A percentile compares a stretch with the other conserved stretches of the same genome.
Evolutionary conservation across 306 rosid genomes (phyloP).

Genomic region (Trichosanthes cucumerina): DNA sequence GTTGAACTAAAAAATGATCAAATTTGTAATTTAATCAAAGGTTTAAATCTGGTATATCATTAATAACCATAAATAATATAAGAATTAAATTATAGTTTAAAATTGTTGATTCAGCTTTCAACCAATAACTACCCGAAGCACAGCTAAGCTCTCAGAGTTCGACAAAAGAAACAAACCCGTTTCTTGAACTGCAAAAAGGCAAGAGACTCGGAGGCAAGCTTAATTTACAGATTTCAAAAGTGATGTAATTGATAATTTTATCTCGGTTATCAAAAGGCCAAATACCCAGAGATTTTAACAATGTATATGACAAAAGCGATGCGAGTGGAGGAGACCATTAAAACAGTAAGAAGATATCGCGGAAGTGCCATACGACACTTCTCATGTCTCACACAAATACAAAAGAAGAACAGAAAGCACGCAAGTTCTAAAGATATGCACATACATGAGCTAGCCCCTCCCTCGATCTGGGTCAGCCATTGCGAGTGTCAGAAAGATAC

Average conservation of each 20-base stretch:
- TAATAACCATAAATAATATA: too few relatives aligned
- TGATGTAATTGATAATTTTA: not conserved
- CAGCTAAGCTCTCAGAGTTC: not conserved
- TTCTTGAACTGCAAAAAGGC: not conserved
- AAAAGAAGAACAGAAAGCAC: not conserved
- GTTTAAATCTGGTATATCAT: too few relatives aligned
- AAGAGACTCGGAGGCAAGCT: not conserved
- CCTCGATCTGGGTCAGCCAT: not conserved
- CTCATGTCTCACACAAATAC: constrained; percentile 2
- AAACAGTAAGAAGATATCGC: not conserved
- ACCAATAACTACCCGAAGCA: not conserved
- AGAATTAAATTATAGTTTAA: too few relatives aligned
- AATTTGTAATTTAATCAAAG: too few relatives aligned
- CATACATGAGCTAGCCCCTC: not conserved
- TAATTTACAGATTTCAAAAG: not conserved
- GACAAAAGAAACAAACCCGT: not conserved
- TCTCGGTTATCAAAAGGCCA: not conserved
- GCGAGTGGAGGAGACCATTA: not conserved
- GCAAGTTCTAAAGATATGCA: not conserved
- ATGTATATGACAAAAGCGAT: not conserved
- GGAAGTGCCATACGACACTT: not conserved
- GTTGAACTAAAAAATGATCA: too few relatives aligned
- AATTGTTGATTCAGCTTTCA: too few relatives aligned
- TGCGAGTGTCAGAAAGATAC: not conserved
- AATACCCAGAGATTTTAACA: constrained; percentile 3